These are phyloP conservation scores for Massariosphaeria phaeospora DNA, from an alignment of 495 filamentous ascomycete species.

Conservation along the genomic window DNA sequence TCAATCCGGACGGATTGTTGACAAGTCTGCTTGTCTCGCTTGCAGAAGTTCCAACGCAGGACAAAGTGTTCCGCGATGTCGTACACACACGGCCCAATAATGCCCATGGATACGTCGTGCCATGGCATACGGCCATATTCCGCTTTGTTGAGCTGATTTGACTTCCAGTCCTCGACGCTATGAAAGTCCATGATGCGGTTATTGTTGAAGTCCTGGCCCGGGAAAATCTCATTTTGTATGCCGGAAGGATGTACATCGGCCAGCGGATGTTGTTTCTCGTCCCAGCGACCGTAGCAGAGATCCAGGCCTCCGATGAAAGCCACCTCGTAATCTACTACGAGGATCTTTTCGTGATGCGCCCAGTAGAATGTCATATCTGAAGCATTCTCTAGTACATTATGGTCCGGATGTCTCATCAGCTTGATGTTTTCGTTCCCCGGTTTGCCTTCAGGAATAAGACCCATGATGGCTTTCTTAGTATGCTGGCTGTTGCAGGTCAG, in stretches of 20 bases:
- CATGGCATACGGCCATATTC: conserved; percentile 95
- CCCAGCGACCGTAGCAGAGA: conserved; percentile 96
- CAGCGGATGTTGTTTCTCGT: conserved; percentile 74
- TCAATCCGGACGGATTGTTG: too few species aligned
- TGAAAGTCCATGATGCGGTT: conserved; percentile 96
- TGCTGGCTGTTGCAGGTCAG: conserved; percentile 88
- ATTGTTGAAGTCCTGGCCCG: conserved; percentile 89
- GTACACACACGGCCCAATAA: conserved; percentile 83
- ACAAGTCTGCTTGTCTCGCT: too few species aligned
- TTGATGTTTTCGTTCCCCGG: conserved; percentile 81
- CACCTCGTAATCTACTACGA: conserved; percentile 84
- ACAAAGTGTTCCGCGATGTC: conserved; percentile 97
- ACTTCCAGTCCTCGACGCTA: conserved; percentile 83
- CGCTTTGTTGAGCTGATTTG: conserved; percentile 85
- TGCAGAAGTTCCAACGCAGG: conserved; percentile 92
- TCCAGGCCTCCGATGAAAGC: conserved; percentile 93
- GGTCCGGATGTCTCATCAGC: conserved; percentile 89
- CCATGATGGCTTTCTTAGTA: conserved; percentile 80
- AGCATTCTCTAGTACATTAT: conserved; percentile 88
- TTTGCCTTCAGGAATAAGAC: conserved; percentile 70
- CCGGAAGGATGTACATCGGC: conserved; percentile 83
- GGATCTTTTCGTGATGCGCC: conserved; percentile 96
- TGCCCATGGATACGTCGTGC: conserved; percentile 90
- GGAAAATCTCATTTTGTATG: conserved; percentile 80
- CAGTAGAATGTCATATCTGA: conserved; percentile 98